phyloP scores from a whole-genome alignment of 768 basidiomycete species.

The Lentinula sp. region DNA sequence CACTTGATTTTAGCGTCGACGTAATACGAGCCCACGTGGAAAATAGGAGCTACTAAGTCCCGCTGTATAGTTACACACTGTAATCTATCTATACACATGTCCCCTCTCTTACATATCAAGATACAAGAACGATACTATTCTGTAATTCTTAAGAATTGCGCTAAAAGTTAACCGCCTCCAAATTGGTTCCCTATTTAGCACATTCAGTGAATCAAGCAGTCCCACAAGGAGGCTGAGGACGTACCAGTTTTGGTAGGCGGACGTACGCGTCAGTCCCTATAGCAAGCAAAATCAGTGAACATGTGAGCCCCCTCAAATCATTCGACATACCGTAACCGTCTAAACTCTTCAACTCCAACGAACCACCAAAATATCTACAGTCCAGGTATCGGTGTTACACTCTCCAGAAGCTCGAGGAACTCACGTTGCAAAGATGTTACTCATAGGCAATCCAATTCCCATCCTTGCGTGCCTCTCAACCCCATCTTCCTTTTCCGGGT shows the following conservation, averaged over 20 bases:
- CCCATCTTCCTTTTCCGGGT: conserved; percentile 26
- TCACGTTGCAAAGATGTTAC: conserved; percentile 80
- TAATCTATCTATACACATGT: too few species aligned
- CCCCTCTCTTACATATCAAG: too few species aligned
- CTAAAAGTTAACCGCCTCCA: conserved; percentile 73
- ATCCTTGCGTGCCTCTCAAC: conserved; percentile 56
- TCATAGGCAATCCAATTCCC: conserved; percentile 84
- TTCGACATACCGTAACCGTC: conserved; percentile 75
- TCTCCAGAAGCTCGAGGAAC: conserved; percentile 15
- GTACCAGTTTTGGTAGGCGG: conserved; percentile 72
- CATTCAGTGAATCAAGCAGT: not conserved
- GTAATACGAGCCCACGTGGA: not conserved
- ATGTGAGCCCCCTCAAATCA: not conserved
- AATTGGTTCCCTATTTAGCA: conserved; percentile 62
- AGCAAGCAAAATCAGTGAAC: not conserved
- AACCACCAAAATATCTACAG: conserved; percentile 78
- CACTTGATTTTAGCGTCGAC: not conserved
- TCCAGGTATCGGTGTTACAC: not conserved
- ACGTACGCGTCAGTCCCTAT: conserved; percentile 80
- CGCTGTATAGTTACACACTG: not conserved
- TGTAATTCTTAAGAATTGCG: too few species aligned
- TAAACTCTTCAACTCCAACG: conserved; percentile 68
- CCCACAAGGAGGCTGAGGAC: conserved; percentile 15
- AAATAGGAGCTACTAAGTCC: not conserved
- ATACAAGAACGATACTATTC: too few species aligned